Evolutionary conservation across 176 grass and related monocot genomes (phyloP).

Genomic region (Rhynchospora breviuscula): DNA sequence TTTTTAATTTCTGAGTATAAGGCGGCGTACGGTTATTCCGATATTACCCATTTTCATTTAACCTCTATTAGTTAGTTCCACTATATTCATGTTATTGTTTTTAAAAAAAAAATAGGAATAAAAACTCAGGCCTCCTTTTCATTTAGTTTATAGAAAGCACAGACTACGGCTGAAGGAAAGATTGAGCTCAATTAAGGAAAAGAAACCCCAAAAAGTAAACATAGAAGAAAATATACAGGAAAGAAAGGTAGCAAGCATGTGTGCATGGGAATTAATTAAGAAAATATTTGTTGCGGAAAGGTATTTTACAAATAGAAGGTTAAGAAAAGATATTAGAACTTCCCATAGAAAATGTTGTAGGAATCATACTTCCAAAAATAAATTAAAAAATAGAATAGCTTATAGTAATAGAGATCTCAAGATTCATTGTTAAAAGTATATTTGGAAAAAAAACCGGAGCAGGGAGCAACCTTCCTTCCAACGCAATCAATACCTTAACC

Average conservation of each 20-base stretch:
- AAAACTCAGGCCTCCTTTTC: no score
- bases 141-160: no score
- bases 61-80: not conserved
- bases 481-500: slow-evolving; percentile 78
- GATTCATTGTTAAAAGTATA: not conserved
- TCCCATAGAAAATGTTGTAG: not conserved
- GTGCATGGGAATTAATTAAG: not conserved
- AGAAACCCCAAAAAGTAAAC: not conserved
- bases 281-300: not conserved
- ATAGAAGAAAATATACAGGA: not conserved
- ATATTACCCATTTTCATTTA: not conserved
- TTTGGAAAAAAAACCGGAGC: not conserved
- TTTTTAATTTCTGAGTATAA: not conserved
- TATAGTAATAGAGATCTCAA: not conserved
- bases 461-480: slow-evolving; percentile 39
- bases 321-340: no score
- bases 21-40: not conserved
- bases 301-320: no score
- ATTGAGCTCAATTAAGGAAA: not conserved
- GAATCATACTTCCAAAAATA: not conserved
- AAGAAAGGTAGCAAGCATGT: not conserved
- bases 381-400: not conserved
- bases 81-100: no score
- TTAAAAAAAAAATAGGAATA: not conserved
- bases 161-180: not conserved